These are phyloP conservation scores for Citrullus mucosospermus DNA, from an alignment of 306 rosid species.

Conservation along the genomic window DNA sequence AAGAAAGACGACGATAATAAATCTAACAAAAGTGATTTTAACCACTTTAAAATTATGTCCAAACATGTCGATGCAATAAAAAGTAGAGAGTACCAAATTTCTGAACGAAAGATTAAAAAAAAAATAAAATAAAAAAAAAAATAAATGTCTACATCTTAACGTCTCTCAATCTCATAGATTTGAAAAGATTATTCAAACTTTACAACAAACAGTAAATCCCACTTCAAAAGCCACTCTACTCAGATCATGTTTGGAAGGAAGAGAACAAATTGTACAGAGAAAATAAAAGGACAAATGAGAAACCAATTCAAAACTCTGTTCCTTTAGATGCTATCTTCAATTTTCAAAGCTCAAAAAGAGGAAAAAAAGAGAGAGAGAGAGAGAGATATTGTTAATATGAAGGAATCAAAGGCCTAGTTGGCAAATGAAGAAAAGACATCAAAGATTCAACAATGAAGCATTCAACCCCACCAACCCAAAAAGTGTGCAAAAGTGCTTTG, in stretches of 20 bases:
- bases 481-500: background rate
- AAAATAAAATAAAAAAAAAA: too few relatives aligned
- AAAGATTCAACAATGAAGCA: background rate
- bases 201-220: conserved; percentile 6
- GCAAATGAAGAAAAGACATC: conserved; percentile 1
- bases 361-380: background rate
- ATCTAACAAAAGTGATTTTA: background rate
- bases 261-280: background rate
- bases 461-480: conserved; percentile 4
- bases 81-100: too few relatives aligned
- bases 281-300: background rate
- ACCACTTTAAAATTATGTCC: too few relatives aligned
- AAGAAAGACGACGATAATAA: too few relatives aligned
- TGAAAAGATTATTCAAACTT: background rate
- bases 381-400: background rate
- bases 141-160: background rate
- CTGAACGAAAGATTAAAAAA: too few relatives aligned
- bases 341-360: background rate
- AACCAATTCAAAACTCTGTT: background rate
- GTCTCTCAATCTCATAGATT: background rate
- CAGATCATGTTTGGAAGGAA: background rate
- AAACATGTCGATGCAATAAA: too few relatives aligned
- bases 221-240: background rate
- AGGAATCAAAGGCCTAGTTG: conserved; percentile 1
- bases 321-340: conserved; percentile 1